Evolutionary conservation across 192 early-diverging fungal species (phyloP).

Genomic region (Geranomyces variabilis): DNA sequence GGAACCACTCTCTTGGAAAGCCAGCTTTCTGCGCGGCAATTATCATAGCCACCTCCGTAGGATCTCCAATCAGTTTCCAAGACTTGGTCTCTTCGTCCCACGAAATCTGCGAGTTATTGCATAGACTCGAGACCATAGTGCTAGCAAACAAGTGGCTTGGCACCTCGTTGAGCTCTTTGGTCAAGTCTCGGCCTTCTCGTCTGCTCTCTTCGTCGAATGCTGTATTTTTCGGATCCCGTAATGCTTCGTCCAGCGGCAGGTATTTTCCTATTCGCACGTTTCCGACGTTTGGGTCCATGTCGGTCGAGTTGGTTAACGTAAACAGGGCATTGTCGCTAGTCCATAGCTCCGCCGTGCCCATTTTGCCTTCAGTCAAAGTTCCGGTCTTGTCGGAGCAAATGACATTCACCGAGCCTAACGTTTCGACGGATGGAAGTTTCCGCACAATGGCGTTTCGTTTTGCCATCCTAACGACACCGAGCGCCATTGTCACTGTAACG

Average conservation of each 20-base stretch:
- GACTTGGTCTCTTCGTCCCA: slow-evolving; percentile 54
- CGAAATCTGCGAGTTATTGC: slow-evolving; percentile 83
- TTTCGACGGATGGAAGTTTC: slow-evolving; percentile 92
- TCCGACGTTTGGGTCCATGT: slow-evolving; percentile 46
- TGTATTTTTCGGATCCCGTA: slow-evolving; percentile 21
- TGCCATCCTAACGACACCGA: slow-evolving; percentile 96
- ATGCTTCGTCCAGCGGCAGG: slow-evolving; percentile 25
- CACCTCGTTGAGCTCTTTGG: slow-evolving; percentile 45
- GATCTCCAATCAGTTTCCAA: slow-evolving; percentile 84
- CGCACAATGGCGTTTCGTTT: slow-evolving; percentile 84
- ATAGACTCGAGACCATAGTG: slow-evolving; percentile 77
- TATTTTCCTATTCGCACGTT: slow-evolving; percentile 20
- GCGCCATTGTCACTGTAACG: slow-evolving; percentile 95
- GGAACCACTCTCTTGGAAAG: slow-evolving; percentile 66
- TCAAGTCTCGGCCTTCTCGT: slow-evolving; percentile 44
- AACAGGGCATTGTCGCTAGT: slow-evolving; percentile 73
- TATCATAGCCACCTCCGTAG: slow-evolving; percentile 93
- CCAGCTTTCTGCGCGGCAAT: slow-evolving; percentile 85
- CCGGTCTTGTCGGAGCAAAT: slow-evolving; percentile 99
- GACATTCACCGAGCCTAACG: slow-evolving; percentile 90
- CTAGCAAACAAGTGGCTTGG: slow-evolving; percentile 61
- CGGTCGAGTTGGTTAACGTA: slow-evolving; percentile 63
- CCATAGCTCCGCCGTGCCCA: slow-evolving; percentile 89
- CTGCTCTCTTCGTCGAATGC: slow-evolving; percentile 5
- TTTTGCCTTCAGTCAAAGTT: slow-evolving; percentile 97